Base-by-base conservation (phyloP, 768 basidiomycete species). In the Boletus coccyginus region DNA sequence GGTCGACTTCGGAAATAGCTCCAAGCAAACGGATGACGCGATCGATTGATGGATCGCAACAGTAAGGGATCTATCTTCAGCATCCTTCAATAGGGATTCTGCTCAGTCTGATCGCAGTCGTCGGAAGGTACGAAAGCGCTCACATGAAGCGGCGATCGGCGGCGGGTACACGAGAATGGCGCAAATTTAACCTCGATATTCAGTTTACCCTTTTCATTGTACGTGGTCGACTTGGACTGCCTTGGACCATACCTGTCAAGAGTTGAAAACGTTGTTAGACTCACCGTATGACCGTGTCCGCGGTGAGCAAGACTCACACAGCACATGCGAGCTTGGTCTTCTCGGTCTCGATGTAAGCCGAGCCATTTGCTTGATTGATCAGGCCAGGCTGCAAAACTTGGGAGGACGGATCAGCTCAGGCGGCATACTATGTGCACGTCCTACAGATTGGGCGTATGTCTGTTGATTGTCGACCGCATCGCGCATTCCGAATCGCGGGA, bases 161-260 rank as follows among this genome's bases (percentile, higher is more conserved):
- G 78, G 16, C 78, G 80, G 31, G 76, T 72, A 63, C 88, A 93
- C 9, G 97, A 93, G 70, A 96, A 99, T 0, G 97, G 97, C 3
- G 95, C 83, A 65, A 95, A 98, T 73, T 98, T 98, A 50, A 98
- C 92, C 73, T 98, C 95, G 8, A 99, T 90, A 57, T 94, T 98
- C 50, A 99, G 73, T 51, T 82, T 83, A 2, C 96, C 97, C 56
- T 84, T 87, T 63, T 98, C 96, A 59, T 81, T 93, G 68, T 95
- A 99, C 4, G 83, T 72, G 14, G 79, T 78, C 51, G 81, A 89
- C 77, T 89, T 92, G 31, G 88, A 86, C 66, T 93, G 92, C 53
- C 92, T 85, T 19, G 92, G 92, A 5, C 92, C 89, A 71, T 92
- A 93, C 27, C 90, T 92, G 58, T 21, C 32, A 40, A 50, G 53